A percentile compares a stretch with the other conserved stretches of the same genome.
phyloP scores from a whole-genome alignment of 768 basidiomycete genomes.

The Mycena belliarum region DNA sequence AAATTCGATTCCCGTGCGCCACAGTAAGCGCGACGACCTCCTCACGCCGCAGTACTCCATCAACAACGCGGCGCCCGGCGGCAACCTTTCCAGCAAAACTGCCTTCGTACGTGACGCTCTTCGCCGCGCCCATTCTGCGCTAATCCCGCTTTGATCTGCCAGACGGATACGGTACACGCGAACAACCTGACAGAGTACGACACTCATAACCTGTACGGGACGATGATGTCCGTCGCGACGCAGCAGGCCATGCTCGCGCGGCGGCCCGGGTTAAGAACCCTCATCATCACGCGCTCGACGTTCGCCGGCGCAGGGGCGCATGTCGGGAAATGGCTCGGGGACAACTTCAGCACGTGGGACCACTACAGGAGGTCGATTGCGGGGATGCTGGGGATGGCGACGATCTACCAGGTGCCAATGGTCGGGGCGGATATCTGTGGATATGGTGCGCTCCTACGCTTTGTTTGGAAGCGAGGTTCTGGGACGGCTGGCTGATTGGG shows the following conservation, averaged over 20 bases:
- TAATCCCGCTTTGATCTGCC: conserved; percentile 16
- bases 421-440: conserved; percentile 77
- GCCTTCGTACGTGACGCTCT: conserved; percentile 47
- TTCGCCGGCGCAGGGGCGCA: conserved; percentile 67
- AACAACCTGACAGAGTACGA: conserved; percentile 64
- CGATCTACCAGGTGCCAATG: conserved; percentile 71
- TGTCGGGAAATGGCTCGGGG: conserved; percentile 78
- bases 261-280: conserved; percentile 57
- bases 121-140: background rate
- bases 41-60: conserved; percentile 60
- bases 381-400: conserved; percentile 67
- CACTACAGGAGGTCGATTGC: conserved; percentile 63
- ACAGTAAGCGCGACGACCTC: conserved; percentile 36
- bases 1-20: conserved; percentile 19
- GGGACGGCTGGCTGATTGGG: too few species aligned
- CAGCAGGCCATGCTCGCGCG: conserved; percentile 62
- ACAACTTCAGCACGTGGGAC: conserved; percentile 60
- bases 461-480: too few species aligned
- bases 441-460: conserved; percentile 58
- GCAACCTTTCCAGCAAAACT: conserved; percentile 54
- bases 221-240: conserved; percentile 69
- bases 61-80: conserved; percentile 50
- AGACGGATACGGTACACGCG: conserved; percentile 49
- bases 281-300: conserved; percentile 74
- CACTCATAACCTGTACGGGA: conserved; percentile 68